Conservation (phyloP, 2,329 filamentous ascomycete species). For the Ophiostoma piceae region DNA sequence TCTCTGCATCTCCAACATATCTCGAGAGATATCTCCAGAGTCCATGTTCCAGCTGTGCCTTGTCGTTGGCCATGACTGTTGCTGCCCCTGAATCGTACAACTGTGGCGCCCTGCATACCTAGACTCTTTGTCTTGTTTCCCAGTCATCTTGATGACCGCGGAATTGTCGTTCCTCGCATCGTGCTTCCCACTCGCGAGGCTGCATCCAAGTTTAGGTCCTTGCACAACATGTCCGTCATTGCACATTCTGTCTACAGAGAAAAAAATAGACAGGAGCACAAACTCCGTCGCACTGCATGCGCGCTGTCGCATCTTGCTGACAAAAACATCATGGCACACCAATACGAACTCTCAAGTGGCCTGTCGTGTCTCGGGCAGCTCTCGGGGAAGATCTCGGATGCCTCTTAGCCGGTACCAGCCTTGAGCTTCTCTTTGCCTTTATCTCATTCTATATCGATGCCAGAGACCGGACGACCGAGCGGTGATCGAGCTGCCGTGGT, state of each 20-base stretch:
- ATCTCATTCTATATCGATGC: background rate
- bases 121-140: background rate
- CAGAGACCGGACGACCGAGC: background rate
- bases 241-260: background rate
- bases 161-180: background rate
- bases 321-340: background rate
- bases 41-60: background rate
- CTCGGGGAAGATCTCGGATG: background rate
- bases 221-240: background rate
- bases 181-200: background rate
- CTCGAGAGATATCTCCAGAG: background rate
- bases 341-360: constrained; percentile 1
- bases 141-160: background rate
- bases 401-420: background rate
- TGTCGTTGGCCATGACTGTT: background rate
- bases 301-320: background rate
- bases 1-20: background rate
- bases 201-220: constrained; percentile 11
- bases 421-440: too few species aligned
- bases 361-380: background rate
- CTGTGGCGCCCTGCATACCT: background rate
- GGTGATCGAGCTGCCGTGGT: background rate
- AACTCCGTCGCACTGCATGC: background rate
- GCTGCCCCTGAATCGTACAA: background rate
- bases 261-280: background rate